phyloP scores from a whole-genome alignment of 2,329 filamentous ascomycete genomes.

The Didymella sp. region DNA sequence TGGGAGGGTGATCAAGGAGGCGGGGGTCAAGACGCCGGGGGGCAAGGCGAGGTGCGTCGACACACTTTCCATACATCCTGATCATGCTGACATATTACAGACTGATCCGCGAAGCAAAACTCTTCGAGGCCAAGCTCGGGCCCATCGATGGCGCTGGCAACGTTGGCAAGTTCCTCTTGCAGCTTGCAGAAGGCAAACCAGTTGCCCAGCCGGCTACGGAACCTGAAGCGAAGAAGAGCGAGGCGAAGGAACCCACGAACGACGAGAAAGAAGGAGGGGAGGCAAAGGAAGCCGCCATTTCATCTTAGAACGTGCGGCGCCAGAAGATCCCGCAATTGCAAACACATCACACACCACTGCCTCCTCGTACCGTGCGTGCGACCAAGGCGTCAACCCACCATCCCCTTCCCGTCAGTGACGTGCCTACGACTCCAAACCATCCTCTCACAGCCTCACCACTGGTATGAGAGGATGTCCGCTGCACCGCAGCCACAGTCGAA shows the following conservation, averaged over 20 bases:
- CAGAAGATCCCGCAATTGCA: no score
- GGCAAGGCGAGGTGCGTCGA: constrained; percentile 75
- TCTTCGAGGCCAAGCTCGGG: constrained; percentile 72
- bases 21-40: constrained; percentile 68
- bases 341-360: no score
- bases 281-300: neutral
- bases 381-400: no score
- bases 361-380: no score
- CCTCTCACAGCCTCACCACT: neutral
- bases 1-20: constrained; percentile 71
- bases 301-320: no score
- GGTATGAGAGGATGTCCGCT: neutral
- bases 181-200: constrained; percentile 67
- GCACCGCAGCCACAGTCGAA: neutral
- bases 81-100: constrained; percentile 54
- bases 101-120: constrained; percentile 77
- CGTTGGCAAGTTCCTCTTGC: constrained; percentile 71
- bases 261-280: constrained; percentile 3
- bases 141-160: constrained; percentile 82
- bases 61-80: no score
- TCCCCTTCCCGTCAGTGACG: no score
- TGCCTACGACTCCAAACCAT: neutral
- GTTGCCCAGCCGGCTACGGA: constrained; percentile 29
- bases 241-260: neutral
- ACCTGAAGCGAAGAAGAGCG: constrained; percentile 10